A percentile compares a stretch with the other conserved stretches of the same genome.
phyloP scores from a whole-genome alignment of 169 alveolate species.

The Cryptosporidium parvum region DNA sequence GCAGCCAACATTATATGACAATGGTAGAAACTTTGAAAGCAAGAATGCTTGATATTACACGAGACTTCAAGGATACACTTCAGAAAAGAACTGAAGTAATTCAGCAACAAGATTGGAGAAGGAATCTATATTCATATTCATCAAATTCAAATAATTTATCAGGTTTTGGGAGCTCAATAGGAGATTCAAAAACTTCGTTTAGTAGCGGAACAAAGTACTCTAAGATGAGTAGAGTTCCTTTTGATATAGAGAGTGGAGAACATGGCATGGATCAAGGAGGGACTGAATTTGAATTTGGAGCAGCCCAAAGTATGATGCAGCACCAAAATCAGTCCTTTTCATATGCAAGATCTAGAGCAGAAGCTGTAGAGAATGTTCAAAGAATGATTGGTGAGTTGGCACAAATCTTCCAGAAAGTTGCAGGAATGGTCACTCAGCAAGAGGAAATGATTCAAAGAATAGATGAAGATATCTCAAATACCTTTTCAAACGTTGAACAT shows the following conservation, averaged over 20 bases:
- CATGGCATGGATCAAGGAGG: not conserved
- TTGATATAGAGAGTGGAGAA: slow-evolving; percentile 72
- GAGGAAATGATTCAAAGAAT: slow-evolving; percentile 79
- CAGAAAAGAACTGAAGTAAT: slow-evolving; percentile 77
- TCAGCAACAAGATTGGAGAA: slow-evolving; percentile 76
- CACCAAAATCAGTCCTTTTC: slow-evolving; percentile 62
- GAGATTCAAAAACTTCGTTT: slow-evolving; percentile 19
- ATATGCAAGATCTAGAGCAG: slow-evolving; percentile 69
- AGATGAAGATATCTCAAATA: slow-evolving; percentile 70
- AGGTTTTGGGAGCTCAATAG: not conserved
- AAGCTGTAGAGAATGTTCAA: slow-evolving; percentile 82
- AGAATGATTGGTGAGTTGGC: slow-evolving; percentile 80
- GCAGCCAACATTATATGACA: slow-evolving; percentile 68
- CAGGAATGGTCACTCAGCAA: slow-evolving; percentile 79
- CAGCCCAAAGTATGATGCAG: slow-evolving; percentile 29
- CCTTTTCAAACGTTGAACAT: slow-evolving; percentile 58
- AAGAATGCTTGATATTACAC: slow-evolving; percentile 77
- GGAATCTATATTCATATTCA: slow-evolving; percentile 65
- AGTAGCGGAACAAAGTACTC: slow-evolving; percentile 24
- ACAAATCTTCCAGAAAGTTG: slow-evolving; percentile 79
- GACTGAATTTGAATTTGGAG: slow-evolving; percentile 34
- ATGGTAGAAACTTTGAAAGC: slow-evolving; percentile 76
- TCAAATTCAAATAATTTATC: slow-evolving; percentile 15
- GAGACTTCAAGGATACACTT: slow-evolving; percentile 78
- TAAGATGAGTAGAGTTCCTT: slow-evolving; percentile 50